phyloP scores from a whole-genome alignment of 257 asterid species.

The Eustoma russellianum region DNA sequence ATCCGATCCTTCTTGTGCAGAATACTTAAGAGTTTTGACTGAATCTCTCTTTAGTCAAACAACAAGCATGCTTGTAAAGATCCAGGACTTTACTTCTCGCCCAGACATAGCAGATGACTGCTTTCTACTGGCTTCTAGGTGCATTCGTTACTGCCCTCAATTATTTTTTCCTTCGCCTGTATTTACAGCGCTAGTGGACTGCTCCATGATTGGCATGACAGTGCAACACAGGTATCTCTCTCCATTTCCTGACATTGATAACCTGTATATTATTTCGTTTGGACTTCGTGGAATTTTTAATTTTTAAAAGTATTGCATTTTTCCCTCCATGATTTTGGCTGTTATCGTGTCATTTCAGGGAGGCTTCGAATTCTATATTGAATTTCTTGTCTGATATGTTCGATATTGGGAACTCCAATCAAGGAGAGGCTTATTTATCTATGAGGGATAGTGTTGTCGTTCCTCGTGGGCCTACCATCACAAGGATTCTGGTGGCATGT shows the following conservation, averaged over 20 bases:
- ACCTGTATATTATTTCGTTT: too few species aligned
- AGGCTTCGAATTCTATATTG: slow-evolving; percentile 88
- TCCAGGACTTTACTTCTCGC: slow-evolving; percentile 79
- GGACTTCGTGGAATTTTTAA: too few species aligned
- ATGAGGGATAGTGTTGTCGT: slow-evolving; percentile 69
- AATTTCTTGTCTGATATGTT: slow-evolving; percentile 74
- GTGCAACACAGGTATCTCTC: slow-evolving; percentile 82
- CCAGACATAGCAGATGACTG: slow-evolving; percentile 98
- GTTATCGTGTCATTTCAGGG: slow-evolving; percentile 41
- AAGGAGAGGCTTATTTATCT: slow-evolving; percentile 49
- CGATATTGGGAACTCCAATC: slow-evolving; percentile 62
- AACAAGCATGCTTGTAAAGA: slow-evolving; percentile 52
- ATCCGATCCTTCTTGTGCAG: slow-evolving; percentile 86
- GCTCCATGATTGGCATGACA: slow-evolving; percentile 82
- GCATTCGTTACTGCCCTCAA: slow-evolving; percentile 98
- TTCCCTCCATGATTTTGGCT: neutral
- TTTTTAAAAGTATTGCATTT: neutral
- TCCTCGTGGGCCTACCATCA: slow-evolving; percentile 68
- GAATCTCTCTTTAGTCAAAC: slow-evolving; percentile 90
- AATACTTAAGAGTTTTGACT: slow-evolving; percentile 66
- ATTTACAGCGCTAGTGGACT: slow-evolving; percentile 84
- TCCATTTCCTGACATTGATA: slow-evolving; percentile 8
- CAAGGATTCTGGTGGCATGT: slow-evolving; percentile 79
- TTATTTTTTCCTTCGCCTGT: slow-evolving; percentile 69
- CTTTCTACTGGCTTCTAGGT: slow-evolving; percentile 91